Evolutionary conservation across 331 rosid genomes (phyloP), one percentile per base, ranked within the genome.

Genomic region (Saraca asoca): DNA sequence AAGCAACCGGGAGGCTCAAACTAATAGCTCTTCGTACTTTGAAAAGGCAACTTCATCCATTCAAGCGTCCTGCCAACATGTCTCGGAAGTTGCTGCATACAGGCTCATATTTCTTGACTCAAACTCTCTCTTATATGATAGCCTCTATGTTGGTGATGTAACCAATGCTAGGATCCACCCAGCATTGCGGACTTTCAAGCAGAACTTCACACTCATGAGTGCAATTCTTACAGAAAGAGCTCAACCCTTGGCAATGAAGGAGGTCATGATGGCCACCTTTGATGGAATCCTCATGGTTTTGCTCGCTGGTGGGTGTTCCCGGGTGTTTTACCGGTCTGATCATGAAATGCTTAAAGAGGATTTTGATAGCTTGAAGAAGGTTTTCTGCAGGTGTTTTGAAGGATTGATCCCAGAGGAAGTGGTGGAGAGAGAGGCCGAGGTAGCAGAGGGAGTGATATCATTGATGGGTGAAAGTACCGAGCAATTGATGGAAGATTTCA

Each of bases 101-200:
- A 94, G 99, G 43, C 82, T 88, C 38, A 81, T 94, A 77, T 94
- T 94, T 80, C 90, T 86, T 0, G 99, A 94, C 69, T 86, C 96
- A 6, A 80, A 70, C 53, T 77, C 92, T 0, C 87, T 82, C 48
- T 90, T 94, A 79, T 94, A 90, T 10, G 96, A 78, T 0, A 73
- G 86, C 68, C 91, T 94, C 64, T 94, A 94, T 4, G 41, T 78
- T 2, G 83, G 70, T 0, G 90, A 90, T 51, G 96, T 86, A 0
- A 70, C 87, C 35, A 90, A 86, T 20, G 81, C 92, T 0, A 56
- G 96, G 42, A 88, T 94, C 56, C 69, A 82, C 5, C 99, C 97
- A 0, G 91, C 91, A 7, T 61, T 94, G 78, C 50, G 96, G 15
- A 85, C 68, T 57, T 51, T 90, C 6, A 88, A 90, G 82, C 97